A percentile compares a stretch with the other conserved stretches of the same genome.
These are phyloP conservation scores for Tagetes erecta DNA, from an alignment of 129 eudicot genomes.

Conservation along the genomic window DNA sequence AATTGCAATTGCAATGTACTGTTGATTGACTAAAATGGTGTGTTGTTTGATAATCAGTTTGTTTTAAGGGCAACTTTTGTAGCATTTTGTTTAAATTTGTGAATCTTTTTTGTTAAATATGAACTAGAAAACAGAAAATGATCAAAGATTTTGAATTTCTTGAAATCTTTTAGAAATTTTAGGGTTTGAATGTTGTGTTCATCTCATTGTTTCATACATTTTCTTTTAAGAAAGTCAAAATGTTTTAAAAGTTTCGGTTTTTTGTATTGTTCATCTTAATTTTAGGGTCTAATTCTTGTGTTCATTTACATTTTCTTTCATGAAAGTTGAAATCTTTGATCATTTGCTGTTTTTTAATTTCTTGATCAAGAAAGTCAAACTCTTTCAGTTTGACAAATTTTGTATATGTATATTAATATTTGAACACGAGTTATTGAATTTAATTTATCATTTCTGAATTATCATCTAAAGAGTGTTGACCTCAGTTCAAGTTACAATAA, in stretches of 20 bases:
- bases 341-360: slow-evolving; percentile 9
- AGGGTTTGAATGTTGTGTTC: slow-evolving; percentile 11
- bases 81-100: not conserved
- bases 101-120: slow-evolving; percentile 1
- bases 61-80: not conserved
- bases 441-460: not conserved
- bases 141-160: no score
- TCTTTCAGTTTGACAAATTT: not conserved
- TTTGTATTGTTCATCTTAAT: no score
- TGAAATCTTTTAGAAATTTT: slow-evolving; percentile 6
- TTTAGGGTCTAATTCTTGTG: slow-evolving; percentile 15
- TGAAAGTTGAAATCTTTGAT: not conserved
- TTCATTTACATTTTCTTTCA: not conserved
- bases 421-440: not conserved
- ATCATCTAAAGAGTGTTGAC: no score
- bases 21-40: no score
- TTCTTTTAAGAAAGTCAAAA: not conserved
- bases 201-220: not conserved
- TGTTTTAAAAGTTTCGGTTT: no score
- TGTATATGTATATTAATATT: not conserved
- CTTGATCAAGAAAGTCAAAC: slow-evolving; percentile 28
- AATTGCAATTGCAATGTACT: no score
- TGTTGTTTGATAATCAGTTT: not conserved
- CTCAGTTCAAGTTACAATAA: not conserved
- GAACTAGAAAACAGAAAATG: no score